Evolutionary conservation across 345 rosid genomes (phyloP).

Genomic region (Syzygium aqueum): DNA sequence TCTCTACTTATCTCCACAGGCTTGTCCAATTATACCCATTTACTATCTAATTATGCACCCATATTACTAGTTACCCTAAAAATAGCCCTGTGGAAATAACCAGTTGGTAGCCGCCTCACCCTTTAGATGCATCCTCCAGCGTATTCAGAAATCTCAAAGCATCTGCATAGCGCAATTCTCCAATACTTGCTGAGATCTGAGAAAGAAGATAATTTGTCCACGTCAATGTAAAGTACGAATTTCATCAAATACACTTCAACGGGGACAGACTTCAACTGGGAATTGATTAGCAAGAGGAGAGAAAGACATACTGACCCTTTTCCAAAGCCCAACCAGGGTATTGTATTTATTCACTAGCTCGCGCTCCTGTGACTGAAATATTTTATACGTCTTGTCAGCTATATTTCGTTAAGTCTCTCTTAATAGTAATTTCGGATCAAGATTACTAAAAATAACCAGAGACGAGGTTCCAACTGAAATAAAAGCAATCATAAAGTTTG

Average conservation of each 20-base stretch:
- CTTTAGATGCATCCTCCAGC: constrained; percentile 68
- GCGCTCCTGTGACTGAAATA: constrained; percentile 57
- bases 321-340: constrained; percentile 80
- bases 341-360: constrained; percentile 84
- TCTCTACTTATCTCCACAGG: background rate
- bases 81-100: background rate
- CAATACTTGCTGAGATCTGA: constrained; percentile 69
- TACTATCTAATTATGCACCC: background rate
- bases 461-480: background rate
- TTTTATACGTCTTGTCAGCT: constrained; percentile 73
- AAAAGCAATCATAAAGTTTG: background rate
- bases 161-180: constrained; percentile 74
- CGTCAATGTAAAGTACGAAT: background rate
- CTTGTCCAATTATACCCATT: background rate
- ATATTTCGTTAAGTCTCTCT: constrained; percentile 29
- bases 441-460: background rate
- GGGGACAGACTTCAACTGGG: background rate
- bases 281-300: background rate
- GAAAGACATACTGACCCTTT: constrained; percentile 51
- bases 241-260: background rate
- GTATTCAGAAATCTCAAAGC: constrained; percentile 68
- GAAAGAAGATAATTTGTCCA: background rate
- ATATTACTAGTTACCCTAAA: background rate
- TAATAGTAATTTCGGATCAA: background rate
- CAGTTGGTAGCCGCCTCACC: constrained; percentile 29